Evolutionary conservation across 768 basidiomycete genomes (phyloP), one percentile per base, ranked within the genome.

Genomic region (Rhizopogon vesiculosus): DNA sequence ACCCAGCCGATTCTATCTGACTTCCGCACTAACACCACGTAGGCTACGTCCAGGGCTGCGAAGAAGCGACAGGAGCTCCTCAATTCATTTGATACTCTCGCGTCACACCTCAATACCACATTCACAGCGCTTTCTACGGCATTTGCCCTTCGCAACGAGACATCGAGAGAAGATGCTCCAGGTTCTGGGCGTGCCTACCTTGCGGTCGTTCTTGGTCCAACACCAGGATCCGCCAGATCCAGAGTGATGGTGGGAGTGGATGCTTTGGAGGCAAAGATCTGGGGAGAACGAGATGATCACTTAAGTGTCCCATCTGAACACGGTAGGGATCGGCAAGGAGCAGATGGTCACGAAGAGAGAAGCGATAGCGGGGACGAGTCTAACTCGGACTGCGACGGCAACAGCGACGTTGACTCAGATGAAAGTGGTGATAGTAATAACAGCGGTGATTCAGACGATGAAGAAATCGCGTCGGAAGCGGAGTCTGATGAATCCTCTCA

Each of bases 111-210:
- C 12, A 75, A 79, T 51, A 88, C 88, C 0, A 90, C 90, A 0
- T 91, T 91, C 64, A 77, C 82, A 8, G 80, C 87, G 0, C 74
- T 92, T 5, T 87, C 89, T 1, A 84, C 83, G 0, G 85, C 89
- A 0, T 71, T 89, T 18, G 84, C 86, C 1, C 59, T 59, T n/a
- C 58, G 62, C 25, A 18, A 29, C 43, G 58, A 56, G 19, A 48
- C 54, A 8, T 56, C 63, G 41, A 52, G 45, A 16, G 56, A 45
- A 12, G 29, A 42, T 8, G 18, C 52, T 19, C 22, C 4, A 22
- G 10, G 12, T 16, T 12, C 31, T 3, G 51, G 67, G 5, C 76
- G 75, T 8, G 81, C 75, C 1, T 83, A 85, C 62, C 69, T 92
- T 15, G 79, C 81, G 0, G 76, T 91, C 42, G 71, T 86, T 10